Percentiles rank a stretch among this genome's conserved stretches.
Conservation (phyloP, 2,329 filamentous ascomycete genomes). For the Ceratocystiopsis minuta region DNA sequence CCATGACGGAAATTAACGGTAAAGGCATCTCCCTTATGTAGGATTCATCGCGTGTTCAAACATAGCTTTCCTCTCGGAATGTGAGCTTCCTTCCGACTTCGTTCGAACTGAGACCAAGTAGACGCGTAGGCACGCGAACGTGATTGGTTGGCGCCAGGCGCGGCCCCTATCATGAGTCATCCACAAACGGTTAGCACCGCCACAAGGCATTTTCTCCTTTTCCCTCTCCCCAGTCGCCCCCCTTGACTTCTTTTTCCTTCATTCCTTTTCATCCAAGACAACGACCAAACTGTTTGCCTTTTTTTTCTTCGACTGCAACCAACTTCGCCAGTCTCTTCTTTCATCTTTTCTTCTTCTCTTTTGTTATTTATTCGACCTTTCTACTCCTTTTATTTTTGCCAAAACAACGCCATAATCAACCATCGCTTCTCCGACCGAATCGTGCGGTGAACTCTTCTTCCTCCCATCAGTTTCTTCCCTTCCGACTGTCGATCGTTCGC, state of each 20-base stretch:
- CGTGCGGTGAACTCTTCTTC: not conserved
- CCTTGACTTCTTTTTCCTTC: constrained; percentile 3
- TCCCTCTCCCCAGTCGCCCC: not conserved
- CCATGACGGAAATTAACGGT: no score
- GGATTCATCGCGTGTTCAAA: no score
- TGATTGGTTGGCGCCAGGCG: no score
- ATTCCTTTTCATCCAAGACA: constrained; percentile 5
- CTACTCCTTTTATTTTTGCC: constrained; percentile 1
- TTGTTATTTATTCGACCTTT: not conserved
- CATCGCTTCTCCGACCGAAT: not conserved
- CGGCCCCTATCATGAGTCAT: no score
- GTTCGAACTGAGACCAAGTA: no score
- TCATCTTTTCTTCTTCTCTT: not conserved
- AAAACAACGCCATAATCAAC: no score
- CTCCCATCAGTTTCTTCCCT: not conserved
- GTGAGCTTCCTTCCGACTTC: no score
- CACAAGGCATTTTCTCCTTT: no score
- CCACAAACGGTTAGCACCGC: no score
- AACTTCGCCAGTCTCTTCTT: constrained; percentile 15
- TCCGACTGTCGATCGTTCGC: not conserved
- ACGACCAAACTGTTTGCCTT: constrained; percentile 8
- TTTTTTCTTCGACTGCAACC: constrained; percentile 16
- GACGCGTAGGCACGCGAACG: no score
- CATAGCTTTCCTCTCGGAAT: no score
- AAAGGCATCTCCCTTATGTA: no score